Percentiles rank a stretch among this genome's conserved stretches.
These are phyloP conservation scores for Mycena vitilis DNA, from an alignment of 768 basidiomycete genomes.

Conservation along the genomic window DNA sequence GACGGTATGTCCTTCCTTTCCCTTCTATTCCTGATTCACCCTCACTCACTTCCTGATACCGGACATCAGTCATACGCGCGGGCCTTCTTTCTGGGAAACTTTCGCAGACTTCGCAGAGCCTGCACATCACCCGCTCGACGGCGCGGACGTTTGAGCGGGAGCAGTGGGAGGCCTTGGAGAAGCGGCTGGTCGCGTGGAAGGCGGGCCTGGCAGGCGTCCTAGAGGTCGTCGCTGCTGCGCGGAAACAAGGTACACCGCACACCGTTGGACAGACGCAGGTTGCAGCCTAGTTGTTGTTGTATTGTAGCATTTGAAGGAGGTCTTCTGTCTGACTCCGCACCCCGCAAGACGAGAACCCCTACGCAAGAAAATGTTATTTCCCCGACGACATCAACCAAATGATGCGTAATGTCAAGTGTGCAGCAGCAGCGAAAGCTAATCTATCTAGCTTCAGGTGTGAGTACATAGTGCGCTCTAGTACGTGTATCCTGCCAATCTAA, in stretches of 20 bases:
- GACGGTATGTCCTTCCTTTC: slow-evolving; percentile 65
- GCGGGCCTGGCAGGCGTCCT: slow-evolving; percentile 74
- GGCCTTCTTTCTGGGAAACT: slow-evolving; percentile 86
- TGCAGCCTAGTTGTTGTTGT: slow-evolving; percentile 10
- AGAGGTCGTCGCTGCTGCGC: slow-evolving; percentile 73
- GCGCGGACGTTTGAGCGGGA: slow-evolving; percentile 80
- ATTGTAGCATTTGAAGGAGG: slow-evolving; percentile 12
- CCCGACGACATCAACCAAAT: not conserved
- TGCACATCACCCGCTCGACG: slow-evolving; percentile 79
- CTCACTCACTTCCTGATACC: slow-evolving; percentile 13
- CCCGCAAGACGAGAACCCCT: not conserved
- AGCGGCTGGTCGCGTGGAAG: slow-evolving; percentile 83
- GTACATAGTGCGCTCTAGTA: slow-evolving; percentile 14
- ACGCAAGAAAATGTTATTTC: not conserved
- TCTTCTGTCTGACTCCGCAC: not conserved
- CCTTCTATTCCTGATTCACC: not conserved
- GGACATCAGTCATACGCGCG: slow-evolving; percentile 76
- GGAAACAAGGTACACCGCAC: slow-evolving; percentile 53
- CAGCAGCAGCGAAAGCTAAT: slow-evolving; percentile 4
- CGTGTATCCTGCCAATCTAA: slow-evolving; percentile 16
- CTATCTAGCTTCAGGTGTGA: slow-evolving; percentile 12
- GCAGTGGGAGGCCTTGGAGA: slow-evolving; percentile 85
- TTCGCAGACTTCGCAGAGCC: slow-evolving; percentile 79
- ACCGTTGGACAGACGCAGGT: slow-evolving; percentile 40
- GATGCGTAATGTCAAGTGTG: not conserved